phyloP scores from a whole-genome alignment of 2,329 filamentous ascomycete genomes.

The Sarocladium kiliense region DNA sequence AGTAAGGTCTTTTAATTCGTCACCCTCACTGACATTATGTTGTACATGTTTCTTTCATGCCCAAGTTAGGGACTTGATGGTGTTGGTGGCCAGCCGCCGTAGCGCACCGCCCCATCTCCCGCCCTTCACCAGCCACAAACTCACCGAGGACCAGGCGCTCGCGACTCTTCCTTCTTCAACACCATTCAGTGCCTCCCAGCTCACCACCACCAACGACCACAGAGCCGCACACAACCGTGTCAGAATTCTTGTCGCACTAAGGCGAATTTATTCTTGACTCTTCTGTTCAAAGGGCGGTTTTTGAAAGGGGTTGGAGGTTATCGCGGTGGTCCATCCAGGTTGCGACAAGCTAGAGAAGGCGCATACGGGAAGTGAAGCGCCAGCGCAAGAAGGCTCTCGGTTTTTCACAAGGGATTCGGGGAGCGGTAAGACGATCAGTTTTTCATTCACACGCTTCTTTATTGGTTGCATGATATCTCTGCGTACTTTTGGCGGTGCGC shows the following conservation, averaged over 20 bases:
- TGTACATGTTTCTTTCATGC: neutral
- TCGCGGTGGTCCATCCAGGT: neutral
- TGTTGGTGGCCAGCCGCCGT: neutral
- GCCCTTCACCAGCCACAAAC: neutral
- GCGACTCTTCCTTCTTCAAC: conserved; percentile 5
- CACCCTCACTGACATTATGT: no score
- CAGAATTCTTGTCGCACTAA: neutral
- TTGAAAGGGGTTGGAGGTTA: neutral
- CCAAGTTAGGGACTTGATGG: neutral
- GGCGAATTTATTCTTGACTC: neutral
- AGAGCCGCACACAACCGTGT: neutral
- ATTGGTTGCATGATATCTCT: no score
- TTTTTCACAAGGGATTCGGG: neutral
- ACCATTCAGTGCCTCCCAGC: neutral
- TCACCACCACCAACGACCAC: neutral
- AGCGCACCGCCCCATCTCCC: neutral
- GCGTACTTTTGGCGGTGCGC: neutral
- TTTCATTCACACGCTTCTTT: no score
- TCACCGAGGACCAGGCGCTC: neutral
- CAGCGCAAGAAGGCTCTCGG: neutral
- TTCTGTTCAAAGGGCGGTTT: neutral
- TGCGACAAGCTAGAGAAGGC: neutral
- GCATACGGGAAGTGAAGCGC: neutral
- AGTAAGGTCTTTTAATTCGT: no score
- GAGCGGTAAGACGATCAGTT: no score